A percentile compares a stretch with the other conserved stretches of the same genome.
Evolutionary conservation across 1,284 basidiomycete genomes (phyloP).

Genomic region (Puccinia coronata): DNA sequence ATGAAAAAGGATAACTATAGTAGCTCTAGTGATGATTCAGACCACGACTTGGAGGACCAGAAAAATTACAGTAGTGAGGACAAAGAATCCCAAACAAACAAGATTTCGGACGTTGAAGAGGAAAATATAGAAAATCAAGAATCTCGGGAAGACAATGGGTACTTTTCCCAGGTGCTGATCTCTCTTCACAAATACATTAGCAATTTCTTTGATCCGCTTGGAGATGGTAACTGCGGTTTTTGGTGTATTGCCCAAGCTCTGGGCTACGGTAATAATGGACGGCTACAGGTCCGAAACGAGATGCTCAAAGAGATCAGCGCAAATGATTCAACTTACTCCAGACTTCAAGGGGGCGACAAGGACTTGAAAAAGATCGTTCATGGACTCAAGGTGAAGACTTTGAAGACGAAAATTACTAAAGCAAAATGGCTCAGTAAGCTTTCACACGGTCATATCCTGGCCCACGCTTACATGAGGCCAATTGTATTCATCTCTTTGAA

Average conservation of each 20-base stretch:
- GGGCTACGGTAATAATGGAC: neutral
- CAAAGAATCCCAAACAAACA: too few relatives aligned
- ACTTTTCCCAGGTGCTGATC: neutral
- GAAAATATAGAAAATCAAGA: too few relatives aligned
- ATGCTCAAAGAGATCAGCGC: neutral
- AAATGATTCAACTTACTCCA: neutral
- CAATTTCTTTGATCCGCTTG: neutral
- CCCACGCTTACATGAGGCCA: neutral
- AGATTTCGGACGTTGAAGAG: too few relatives aligned
- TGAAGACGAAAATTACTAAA: too few relatives aligned
- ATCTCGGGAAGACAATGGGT: neutral
- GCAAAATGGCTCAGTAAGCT: neutral
- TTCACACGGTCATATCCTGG: neutral
- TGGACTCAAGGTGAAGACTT: neutral
- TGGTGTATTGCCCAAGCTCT: neutral
- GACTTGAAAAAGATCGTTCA: neutral
- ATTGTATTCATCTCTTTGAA: neutral
- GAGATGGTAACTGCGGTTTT: constrained; percentile 8
- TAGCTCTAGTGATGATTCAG: too few relatives aligned
- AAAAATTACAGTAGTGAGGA: too few relatives aligned
- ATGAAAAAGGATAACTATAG: too few relatives aligned
- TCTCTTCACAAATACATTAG: neutral
- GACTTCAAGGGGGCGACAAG: neutral
- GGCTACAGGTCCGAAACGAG: neutral
- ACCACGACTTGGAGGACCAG: too few relatives aligned